Percentiles rank a stretch among this genome's conserved stretches.
Conservation (phyloP, 805 yeast species). For the Wickerhamomyces silvicola region DNA sequence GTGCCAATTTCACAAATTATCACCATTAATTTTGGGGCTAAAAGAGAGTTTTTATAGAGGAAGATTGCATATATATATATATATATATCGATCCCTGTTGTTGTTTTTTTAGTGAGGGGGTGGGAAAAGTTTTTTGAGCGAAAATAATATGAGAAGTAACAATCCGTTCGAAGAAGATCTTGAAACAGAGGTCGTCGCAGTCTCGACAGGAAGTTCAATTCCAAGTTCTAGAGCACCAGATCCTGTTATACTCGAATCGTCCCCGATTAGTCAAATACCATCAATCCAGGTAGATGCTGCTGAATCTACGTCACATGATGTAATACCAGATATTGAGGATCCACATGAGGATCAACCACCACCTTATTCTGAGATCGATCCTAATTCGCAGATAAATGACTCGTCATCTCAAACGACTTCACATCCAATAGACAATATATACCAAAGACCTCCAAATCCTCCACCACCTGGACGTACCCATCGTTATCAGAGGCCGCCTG, state of each 20-base stretch:
- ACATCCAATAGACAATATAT: slow-evolving; percentile 4
- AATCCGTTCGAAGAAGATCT: slow-evolving; percentile 11
- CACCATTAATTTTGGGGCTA: no score
- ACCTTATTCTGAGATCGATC: slow-evolving; percentile 27
- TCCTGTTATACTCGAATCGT: neutral
- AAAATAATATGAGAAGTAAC: slow-evolving; percentile 3
- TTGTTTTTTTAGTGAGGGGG: no score
- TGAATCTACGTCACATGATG: no score
- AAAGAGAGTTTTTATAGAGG: no score
- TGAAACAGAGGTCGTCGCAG: slow-evolving; percentile 1
- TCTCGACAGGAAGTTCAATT: neutral
- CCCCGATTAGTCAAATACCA: neutral
- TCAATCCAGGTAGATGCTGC: neutral
- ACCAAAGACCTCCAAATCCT: slow-evolving; percentile 6
- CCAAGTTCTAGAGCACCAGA: neutral
- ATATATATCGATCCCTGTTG: neutral
- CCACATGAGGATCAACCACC: slow-evolving; percentile 28
- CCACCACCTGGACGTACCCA: slow-evolving; percentile 6
- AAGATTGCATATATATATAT: no score
- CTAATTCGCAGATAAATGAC: slow-evolving; percentile 9
- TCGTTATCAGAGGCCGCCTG: slow-evolving; percentile 6
- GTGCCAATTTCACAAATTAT: no score
- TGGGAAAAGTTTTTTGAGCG: no score
- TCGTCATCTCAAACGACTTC: neutral
- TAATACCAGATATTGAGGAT: slow-evolving; percentile 10